Evolutionary conservation across 495 filamentous ascomycete species (phyloP), one percentile per base, ranked within the genome.

Genomic region (Podospora comata): DNA sequence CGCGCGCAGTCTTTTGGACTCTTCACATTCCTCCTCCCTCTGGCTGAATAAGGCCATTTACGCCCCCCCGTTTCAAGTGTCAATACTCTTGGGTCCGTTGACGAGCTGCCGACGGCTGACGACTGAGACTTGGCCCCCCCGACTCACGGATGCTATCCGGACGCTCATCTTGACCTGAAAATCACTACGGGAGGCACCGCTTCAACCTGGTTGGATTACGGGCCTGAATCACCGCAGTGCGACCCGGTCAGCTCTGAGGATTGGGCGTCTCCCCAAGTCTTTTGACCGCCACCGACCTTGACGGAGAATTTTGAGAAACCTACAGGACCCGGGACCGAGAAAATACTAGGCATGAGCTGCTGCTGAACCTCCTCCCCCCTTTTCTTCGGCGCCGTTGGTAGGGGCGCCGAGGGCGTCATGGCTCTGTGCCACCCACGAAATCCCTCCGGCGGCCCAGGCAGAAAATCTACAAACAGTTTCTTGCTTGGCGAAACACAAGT

Each of bases 401-500:
- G 4, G n/a, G 55, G 54, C 19, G 19, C 19, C 54, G 54, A 20
- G 54, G 15, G 19, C 6, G 23, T 26, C n/a, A 58, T 9, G 55
- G 18, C 55, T 58, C 23, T 58, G 55, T 58, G 55, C 55, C 55
- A 58, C 55, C 55, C 55, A 58, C n/a, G 23, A 58, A 58, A 58
- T 58, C 19, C 55, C 55, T 58, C 55, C 55, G n/a, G 23, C 5
- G 55, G 23, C n/a, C 19, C n/a, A 20, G 18, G n/a, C 55, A 26
- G n/a, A 58, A 19, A 58, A 11, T 19, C n/a, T 26, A 58, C 55
- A 58, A 58, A 58, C 55, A 58, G n/a, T 19, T 23, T 23, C 55
- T 58, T 19, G 39, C 55, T 58, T 58, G 55, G 55, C 55, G 55
- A 58, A 58, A 58, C 55, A 58, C 39, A 58, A 58, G 55, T 58